Base-by-base conservation (phyloP, 129 eudicot genomes). In the Ambrosia artemisiifolia region DNA sequence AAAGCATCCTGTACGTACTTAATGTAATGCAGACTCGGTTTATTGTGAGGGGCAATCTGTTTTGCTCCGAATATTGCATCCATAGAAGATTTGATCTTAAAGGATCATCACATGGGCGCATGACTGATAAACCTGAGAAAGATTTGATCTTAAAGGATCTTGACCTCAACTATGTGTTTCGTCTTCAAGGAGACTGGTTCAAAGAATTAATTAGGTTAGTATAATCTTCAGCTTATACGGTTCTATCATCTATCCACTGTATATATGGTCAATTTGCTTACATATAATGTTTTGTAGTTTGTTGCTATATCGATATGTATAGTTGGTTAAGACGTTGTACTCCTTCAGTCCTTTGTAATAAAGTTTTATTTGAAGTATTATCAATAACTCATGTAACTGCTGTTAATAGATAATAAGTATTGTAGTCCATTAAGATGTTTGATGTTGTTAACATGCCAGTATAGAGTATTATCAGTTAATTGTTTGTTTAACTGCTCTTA, bases 61-160 rank as follows among this genome's bases (percentile, higher is more conserved):
- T 95, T 80, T 95, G 97, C 82, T 95, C 99, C 0, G 99, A 95
- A 59, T 95, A 90, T 69, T 86, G 86, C 49, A 95, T 95, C 14
- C 99, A 95, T 66, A 81, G 90, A 83, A 73, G 99, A 61, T 95
- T 95, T 79, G 99, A 95, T 56, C 83, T 95, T 30, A 95, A 95
- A 80, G 99, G 99, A 62, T 95, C 99, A 40, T 91, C 97, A 6
- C 87, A 90, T 74, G 99, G 99, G 11, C 87, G 99, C 14, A 82
- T 81, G 2, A 90, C 97, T 0, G 96, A 90, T 67, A 95, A 95
- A 42, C 85, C 96, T 3, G 97, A 88, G 76, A 93, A 81, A 2
- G 94, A 71, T 88, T 90, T 51, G 99, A 95, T 76, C 96, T 95
- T 13, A 95, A 95, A 95, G 85, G 99, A 95, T 61, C 97, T 95